Evolutionary conservation across 108 stramenopile genomes (phyloP).

Genomic region (Aurantiochytrium sp.): DNA sequence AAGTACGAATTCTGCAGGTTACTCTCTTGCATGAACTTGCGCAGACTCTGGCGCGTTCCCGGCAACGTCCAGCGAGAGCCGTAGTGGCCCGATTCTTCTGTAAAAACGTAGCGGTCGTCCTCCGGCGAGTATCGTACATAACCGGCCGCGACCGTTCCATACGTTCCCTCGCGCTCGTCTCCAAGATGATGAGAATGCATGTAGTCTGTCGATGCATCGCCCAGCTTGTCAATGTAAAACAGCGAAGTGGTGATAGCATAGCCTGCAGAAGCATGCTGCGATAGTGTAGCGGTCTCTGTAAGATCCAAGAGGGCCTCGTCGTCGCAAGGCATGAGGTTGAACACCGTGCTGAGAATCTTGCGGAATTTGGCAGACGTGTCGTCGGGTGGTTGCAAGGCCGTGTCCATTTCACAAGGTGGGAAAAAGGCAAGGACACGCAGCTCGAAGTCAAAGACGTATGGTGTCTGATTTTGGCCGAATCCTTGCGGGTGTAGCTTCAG

Average conservation of each 20-base stretch:
- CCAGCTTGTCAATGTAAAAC: neutral
- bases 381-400: neutral
- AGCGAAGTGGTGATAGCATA: neutral
- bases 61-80: constrained; percentile 14
- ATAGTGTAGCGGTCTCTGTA: neutral
- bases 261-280: neutral
- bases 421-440: neutral
- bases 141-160: neutral
- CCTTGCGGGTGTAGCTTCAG: neutral
- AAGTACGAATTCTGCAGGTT: neutral
- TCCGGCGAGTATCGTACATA: neutral
- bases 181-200: neutral
- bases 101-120: neutral
- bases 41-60: neutral
- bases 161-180: neutral
- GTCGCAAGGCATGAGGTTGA: neutral
- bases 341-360: neutral
- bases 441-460: neutral
- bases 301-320: neutral
- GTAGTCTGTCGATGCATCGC: neutral
- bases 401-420: neutral
- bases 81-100: neutral
- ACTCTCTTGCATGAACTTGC: neutral
- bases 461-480: constrained; percentile 1
- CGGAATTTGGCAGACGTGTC: neutral